Conservation (phyloP, 2,329 filamentous ascomycete genomes). For the Xylariaceae sp. region DNA sequence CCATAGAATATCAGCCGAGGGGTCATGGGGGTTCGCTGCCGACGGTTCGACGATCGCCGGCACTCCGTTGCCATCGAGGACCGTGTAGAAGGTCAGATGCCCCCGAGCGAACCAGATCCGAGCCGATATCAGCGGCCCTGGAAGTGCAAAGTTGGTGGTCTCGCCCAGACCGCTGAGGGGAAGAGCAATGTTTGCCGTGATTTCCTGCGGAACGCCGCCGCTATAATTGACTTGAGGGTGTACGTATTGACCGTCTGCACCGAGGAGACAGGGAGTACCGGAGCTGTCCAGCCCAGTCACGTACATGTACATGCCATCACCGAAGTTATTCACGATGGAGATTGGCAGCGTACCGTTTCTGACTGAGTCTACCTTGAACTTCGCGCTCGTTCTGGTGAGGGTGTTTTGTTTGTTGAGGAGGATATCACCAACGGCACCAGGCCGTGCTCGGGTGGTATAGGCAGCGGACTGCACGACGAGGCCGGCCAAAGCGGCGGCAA, state of each 20-base stretch:
- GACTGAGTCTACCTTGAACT: neutral
- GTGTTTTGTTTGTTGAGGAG: slow-evolving; percentile 16
- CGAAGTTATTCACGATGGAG: slow-evolving; percentile 17
- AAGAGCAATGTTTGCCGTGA: slow-evolving; percentile 34
- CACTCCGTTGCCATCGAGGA: slow-evolving; percentile 31
- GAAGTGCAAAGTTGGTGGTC: slow-evolving; percentile 37
- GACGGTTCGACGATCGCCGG: slow-evolving; percentile 45
- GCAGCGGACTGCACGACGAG: slow-evolving; percentile 13
- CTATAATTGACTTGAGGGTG: slow-evolving; percentile 15
- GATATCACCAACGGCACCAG: slow-evolving; percentile 14
- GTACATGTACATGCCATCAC: slow-evolving; percentile 17
- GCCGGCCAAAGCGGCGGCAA: slow-evolving; percentile 14
- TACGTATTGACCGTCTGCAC: slow-evolving; percentile 14
- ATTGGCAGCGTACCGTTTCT: slow-evolving; percentile 10
- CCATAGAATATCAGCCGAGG: slow-evolving; percentile 44
- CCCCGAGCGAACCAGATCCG: slow-evolving; percentile 42
- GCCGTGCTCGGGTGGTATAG: slow-evolving; percentile 11
- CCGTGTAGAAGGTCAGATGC: slow-evolving; percentile 38
- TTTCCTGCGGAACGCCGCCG: slow-evolving; percentile 13
- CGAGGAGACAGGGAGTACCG: slow-evolving; percentile 9
- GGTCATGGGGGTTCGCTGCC: slow-evolving; percentile 41
- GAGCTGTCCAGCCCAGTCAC: slow-evolving; percentile 10
- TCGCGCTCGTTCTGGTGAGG: slow-evolving; percentile 13
- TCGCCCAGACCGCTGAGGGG: slow-evolving; percentile 36
- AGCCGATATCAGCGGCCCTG: slow-evolving; percentile 38